These are phyloP conservation scores for Salix koriyanagi DNA, from an alignment of 345 rosid species.

Conservation along the genomic window DNA sequence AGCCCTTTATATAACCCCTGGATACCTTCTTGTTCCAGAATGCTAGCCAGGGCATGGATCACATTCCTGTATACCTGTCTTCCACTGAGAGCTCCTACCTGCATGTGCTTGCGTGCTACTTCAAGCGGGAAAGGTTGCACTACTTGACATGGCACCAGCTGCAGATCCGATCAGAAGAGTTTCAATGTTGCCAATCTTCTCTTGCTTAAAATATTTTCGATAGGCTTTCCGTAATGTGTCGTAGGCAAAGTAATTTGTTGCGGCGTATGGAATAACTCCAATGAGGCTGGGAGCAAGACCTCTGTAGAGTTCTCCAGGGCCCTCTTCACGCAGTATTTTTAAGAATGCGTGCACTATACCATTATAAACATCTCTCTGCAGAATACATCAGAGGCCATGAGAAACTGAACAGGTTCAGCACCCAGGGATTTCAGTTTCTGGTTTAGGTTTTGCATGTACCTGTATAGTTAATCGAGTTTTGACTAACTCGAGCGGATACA, in stretches of 20 bases:
- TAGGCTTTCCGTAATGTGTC: slow-evolving; percentile 77
- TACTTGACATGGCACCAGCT: slow-evolving; percentile 87
- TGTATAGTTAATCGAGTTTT: slow-evolving; percentile 92
- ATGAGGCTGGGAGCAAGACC: slow-evolving; percentile 94
- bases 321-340: slow-evolving; percentile 71
- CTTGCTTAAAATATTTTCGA: slow-evolving; percentile 59
- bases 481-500: slow-evolving; percentile 86
- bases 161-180: slow-evolving; percentile 85
- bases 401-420: not conserved
- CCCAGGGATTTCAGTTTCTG: not conserved
- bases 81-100: slow-evolving; percentile 87
- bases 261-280: slow-evolving; percentile 94
- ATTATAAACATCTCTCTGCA: slow-evolving; percentile 76
- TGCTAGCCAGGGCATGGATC: slow-evolving; percentile 74
- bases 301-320: slow-evolving; percentile 79
- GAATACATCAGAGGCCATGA: not conserved
- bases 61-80: slow-evolving; percentile 81
- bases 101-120: slow-evolving; percentile 98
- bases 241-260: slow-evolving; percentile 87
- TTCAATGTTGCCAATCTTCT: slow-evolving; percentile 78
- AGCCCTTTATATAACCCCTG: slow-evolving; percentile 80
- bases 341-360: slow-evolving; percentile 75
- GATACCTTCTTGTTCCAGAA: slow-evolving; percentile 78
- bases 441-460: slow-evolving; percentile 33
- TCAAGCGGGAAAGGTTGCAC: slow-evolving; percentile 95